Evolutionary conservation across 306 rosid genomes (phyloP).

Genomic region (Vicia sativa): DNA sequence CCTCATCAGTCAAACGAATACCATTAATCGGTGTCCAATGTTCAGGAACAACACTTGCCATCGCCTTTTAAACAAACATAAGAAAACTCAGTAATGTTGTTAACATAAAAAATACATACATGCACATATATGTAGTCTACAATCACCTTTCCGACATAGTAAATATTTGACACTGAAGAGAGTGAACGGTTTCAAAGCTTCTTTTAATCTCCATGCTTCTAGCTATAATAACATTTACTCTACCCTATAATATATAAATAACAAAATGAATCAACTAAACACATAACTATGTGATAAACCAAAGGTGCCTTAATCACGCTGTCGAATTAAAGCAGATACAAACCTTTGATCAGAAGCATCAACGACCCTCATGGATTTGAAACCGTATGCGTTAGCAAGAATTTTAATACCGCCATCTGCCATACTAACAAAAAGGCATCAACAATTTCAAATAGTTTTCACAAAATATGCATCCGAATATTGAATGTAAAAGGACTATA

Average conservation of each 20-base stretch:
- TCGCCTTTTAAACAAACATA: conserved; percentile 51
- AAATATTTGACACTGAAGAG: conserved; percentile 48
- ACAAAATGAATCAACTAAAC: conserved; percentile 2
- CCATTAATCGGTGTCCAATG: conserved; percentile 27
- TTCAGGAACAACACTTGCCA: conserved; percentile 43
- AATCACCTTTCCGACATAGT: conserved; percentile 62
- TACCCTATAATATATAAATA: conserved; percentile 43
- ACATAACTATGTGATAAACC: not conserved
- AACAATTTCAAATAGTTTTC: conserved; percentile 24
- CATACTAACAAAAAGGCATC: conserved; percentile 57
- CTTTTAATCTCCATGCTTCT: conserved; percentile 55
- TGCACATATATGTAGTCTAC: not conserved
- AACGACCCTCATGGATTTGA: conserved; percentile 48
- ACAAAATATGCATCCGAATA: not conserved
- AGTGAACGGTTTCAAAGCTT: conserved; percentile 58
- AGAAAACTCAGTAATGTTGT: not conserved
- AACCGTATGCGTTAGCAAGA: conserved; percentile 68
- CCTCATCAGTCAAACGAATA: conserved; percentile 17
- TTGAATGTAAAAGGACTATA: conserved; percentile 11
- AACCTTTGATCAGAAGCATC: conserved; percentile 60
- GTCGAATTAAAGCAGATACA: not conserved
- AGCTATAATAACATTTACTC: conserved; percentile 39
- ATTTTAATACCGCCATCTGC: conserved; percentile 61
- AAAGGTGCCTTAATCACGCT: not conserved
- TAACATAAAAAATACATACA: too few species aligned